These are phyloP conservation scores for Pyrenochaeta sp. DNA, from an alignment of 2,329 filamentous ascomycete genomes.

Conservation along the genomic window DNA sequence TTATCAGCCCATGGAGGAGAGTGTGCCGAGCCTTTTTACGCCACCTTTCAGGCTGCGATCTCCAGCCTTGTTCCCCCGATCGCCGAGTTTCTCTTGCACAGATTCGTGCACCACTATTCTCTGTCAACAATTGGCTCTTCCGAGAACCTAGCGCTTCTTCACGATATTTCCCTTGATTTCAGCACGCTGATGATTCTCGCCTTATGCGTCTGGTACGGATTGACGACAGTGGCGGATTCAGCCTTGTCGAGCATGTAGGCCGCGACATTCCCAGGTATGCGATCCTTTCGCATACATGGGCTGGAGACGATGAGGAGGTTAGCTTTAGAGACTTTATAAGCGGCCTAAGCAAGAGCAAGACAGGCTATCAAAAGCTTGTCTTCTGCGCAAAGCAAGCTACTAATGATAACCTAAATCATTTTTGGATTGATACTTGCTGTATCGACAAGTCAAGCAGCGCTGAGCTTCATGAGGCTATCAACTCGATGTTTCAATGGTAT, in stretches of 20 bases:
- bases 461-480: not conserved
- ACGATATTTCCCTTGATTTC: too few species aligned
- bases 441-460: not conserved
- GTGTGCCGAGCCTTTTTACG: too few species aligned
- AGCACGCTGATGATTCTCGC: too few species aligned
- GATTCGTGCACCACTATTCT: too few species aligned
- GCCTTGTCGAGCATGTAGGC: not conserved
- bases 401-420: slow-evolving; percentile 2
- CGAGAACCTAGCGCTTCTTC: too few species aligned
- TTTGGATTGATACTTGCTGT: slow-evolving; percentile 9
- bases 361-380: slow-evolving; percentile 1
- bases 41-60: too few species aligned
- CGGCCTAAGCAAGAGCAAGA: not conserved
- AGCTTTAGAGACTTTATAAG: slow-evolving; percentile 2
- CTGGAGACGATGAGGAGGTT: slow-evolving; percentile 3
- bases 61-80: too few species aligned
- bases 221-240: not conserved
- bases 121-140: too few species aligned
- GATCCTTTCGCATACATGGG: slow-evolving; percentile 10
- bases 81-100: too few species aligned
- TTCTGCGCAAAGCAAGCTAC: slow-evolving; percentile 8
- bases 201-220: slow-evolving; percentile 1
- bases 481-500: not conserved
- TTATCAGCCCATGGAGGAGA: too few species aligned
- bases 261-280: slow-evolving; percentile 3